phyloP scores from a whole-genome alignment of 768 basidiomycete species.

The Tulasnella sp. region DNA sequence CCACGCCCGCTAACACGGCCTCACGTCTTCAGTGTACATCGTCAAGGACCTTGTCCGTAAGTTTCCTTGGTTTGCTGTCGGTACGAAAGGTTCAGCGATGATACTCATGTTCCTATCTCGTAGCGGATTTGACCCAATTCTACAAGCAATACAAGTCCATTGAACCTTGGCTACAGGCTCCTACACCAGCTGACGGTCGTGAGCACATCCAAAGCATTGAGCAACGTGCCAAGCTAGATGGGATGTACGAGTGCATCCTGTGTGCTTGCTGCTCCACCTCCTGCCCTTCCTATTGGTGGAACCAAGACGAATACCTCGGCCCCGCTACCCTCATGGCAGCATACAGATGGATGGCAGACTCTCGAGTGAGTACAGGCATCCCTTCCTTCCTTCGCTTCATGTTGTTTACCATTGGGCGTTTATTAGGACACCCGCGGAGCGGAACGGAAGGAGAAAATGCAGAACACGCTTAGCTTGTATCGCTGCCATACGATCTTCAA shows the following conservation, averaged over 20 bases:
- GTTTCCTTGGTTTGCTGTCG: constrained; percentile 28
- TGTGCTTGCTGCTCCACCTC: constrained; percentile 97
- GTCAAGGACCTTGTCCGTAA: constrained; percentile 92
- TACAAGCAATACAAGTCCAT: constrained; percentile 99
- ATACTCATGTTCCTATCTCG: neutral
- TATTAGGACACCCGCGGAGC: constrained; percentile 59
- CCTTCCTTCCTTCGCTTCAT: neutral
- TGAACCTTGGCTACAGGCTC: constrained; percentile 90
- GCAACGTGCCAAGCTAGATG: constrained; percentile 90
- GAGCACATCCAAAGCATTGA: constrained; percentile 86
- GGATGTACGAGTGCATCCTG: constrained; percentile 95
- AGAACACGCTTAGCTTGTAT: constrained; percentile 94
- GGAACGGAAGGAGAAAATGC: constrained; percentile 78
- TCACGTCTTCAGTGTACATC: constrained; percentile 64
- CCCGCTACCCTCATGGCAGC: constrained; percentile 95
- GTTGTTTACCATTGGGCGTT: neutral
- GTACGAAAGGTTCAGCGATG: neutral
- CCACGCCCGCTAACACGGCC: neutral
- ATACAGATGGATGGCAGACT: constrained; percentile 97
- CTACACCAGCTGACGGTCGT: constrained; percentile 64
- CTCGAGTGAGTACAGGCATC: constrained; percentile 44
- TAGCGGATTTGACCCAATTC: constrained; percentile 68
- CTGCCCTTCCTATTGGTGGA: constrained; percentile 99
- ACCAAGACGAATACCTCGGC: constrained; percentile 95
- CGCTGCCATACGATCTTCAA: constrained; percentile 99